Base-by-base conservation (phyloP, 2,329 filamentous ascomycete species). In the Teratosphaeria nubilosa region DNA sequence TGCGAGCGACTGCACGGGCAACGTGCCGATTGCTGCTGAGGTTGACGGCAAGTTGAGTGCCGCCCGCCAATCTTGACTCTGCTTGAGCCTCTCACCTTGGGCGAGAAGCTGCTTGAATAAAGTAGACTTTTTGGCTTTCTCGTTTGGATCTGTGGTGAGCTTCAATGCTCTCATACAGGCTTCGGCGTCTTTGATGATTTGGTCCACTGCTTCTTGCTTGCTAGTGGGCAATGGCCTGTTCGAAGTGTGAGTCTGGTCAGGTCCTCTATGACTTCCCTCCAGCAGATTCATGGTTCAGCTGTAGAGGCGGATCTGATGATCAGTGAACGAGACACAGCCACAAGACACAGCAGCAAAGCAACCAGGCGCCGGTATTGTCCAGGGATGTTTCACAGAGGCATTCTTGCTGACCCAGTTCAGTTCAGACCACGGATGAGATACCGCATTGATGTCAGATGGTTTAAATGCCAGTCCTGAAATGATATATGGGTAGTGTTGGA, bases 181-280 rank as follows among this genome's bases (percentile, higher is more conserved):
- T 70, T 96, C 90, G 24, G 86, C 87, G 4, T 88, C 88, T 63
- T 80, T 77, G 68, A 96, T 90, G 54, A 90, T 86, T 70, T 88
- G 82, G 55, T 85, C 77, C 57, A 96, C 79, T 51, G 90, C 90
- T 65, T 85, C 84, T 64, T 81, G 62, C 54, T 64, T 62, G 59
- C 60, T 66, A 54, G 56, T 58, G 45, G 66, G 62, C 20, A 24
- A 58, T 51, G 13, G 60, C 56, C 31, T 63, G 59, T 54, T 61
- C 32, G 63, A 61, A 34, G 62, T 63, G 34, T 41, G 9, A 41
- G 34, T 41, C 34, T n/a, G 13, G 34, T 3, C 34, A 5, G 13
- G 34, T 11, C 9, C 34, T 30, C 27, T 30, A 41, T 41, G 16
- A 14, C 34, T 5, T 7, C 34, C 34, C 5, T n/a, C 34, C 34